phyloP scores from a whole-genome alignment of 2,329 filamentous ascomycete species.

The Exserohilum rostratum region DNA sequence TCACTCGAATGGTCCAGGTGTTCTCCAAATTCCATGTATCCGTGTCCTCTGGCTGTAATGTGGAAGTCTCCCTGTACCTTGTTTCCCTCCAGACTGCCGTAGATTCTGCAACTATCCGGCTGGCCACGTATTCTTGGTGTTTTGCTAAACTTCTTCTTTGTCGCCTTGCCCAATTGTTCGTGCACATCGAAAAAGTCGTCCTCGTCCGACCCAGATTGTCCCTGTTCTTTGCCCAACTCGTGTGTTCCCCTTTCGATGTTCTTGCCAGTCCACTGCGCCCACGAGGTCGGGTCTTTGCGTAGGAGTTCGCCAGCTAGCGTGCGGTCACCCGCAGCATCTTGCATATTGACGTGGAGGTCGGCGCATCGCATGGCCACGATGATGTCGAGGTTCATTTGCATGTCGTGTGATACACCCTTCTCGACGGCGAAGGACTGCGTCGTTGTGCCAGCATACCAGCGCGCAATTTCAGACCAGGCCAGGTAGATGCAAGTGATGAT shows the following conservation, averaged over 20 bases:
- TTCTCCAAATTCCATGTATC: slow-evolving; percentile 80
- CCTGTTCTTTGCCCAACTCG: slow-evolving; percentile 51
- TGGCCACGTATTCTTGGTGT: slow-evolving; percentile 69
- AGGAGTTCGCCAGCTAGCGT: slow-evolving; percentile 81
- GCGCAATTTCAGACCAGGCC: slow-evolving; percentile 74
- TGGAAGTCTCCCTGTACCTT: slow-evolving; percentile 99
- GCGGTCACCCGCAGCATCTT: slow-evolving; percentile 90
- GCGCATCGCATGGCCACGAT: slow-evolving; percentile 86
- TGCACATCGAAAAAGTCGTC: slow-evolving; percentile 83
- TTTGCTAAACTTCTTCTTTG: slow-evolving; percentile 70
- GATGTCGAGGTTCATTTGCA: slow-evolving; percentile 96
- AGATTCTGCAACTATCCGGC: slow-evolving; percentile 84
- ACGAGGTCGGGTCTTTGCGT: slow-evolving; percentile 76
- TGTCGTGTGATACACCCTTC: slow-evolving; percentile 81
- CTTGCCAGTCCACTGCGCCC: slow-evolving; percentile 78
- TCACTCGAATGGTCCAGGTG: slow-evolving; percentile 83
- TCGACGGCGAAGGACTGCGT: slow-evolving; percentile 92
- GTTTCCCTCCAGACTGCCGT: slow-evolving; percentile 87
- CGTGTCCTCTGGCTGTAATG: slow-evolving; percentile 92
- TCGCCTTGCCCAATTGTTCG: slow-evolving; percentile 80
- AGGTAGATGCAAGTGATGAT: slow-evolving; percentile 75
- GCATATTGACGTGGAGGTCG: slow-evolving; percentile 94
- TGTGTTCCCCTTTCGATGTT: slow-evolving; percentile 62
- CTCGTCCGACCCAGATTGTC: slow-evolving; percentile 46
- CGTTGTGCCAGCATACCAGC: slow-evolving; percentile 85